These are phyloP conservation scores for Pythium scleroteichum DNA, from an alignment of 352 stramenopile species.

Conservation along the genomic window DNA sequence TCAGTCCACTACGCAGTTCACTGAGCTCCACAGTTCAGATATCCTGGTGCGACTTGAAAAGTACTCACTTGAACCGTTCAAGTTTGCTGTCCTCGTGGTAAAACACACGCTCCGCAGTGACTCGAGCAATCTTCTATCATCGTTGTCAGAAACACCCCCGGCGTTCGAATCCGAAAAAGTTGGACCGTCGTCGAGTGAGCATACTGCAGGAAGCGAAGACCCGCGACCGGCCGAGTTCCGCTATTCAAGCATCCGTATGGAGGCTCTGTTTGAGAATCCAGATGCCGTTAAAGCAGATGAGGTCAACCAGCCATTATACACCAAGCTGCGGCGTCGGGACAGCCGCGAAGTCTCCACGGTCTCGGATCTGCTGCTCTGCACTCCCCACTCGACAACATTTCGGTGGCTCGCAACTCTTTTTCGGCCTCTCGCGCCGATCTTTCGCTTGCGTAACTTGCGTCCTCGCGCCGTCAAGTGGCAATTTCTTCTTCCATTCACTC, in stretches of 20 bases:
- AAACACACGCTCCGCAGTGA: conserved; percentile 15
- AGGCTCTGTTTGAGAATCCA: conserved; percentile 59
- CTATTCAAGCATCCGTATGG: conserved; percentile 77
- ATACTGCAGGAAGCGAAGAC: conserved; percentile 28
- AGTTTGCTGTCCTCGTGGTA: conserved; percentile 61
- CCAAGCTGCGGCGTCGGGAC: conserved; percentile 14
- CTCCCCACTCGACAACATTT: conserved; percentile 16
- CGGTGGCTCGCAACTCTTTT: conserved; percentile 34
- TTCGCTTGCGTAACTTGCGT: conserved; percentile 56
- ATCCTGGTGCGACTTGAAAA: conserved; percentile 13
- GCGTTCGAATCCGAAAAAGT: no score
- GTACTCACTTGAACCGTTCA: conserved; percentile 56
- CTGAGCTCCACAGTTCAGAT: not conserved
- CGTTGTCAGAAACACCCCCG: not conserved
- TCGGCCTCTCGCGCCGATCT: conserved; percentile 59
- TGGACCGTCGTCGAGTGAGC: not conserved
- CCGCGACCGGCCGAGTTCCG: conserved; percentile 62
- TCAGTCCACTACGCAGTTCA: conserved; percentile 15
- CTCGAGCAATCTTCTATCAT: conserved; percentile 3
- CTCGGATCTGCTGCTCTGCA: conserved; percentile 23
- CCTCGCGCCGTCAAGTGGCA: conserved; percentile 14
- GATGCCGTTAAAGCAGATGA: conserved; percentile 12
- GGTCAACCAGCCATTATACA: conserved; percentile 11
- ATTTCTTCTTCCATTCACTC: conserved; percentile 45
- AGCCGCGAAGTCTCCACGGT: conserved; percentile 14